Evolutionary conservation across 441 rosid species (phyloP), one percentile per base, ranked within the genome.

Genomic region (Syzygium syzygioides): DNA sequence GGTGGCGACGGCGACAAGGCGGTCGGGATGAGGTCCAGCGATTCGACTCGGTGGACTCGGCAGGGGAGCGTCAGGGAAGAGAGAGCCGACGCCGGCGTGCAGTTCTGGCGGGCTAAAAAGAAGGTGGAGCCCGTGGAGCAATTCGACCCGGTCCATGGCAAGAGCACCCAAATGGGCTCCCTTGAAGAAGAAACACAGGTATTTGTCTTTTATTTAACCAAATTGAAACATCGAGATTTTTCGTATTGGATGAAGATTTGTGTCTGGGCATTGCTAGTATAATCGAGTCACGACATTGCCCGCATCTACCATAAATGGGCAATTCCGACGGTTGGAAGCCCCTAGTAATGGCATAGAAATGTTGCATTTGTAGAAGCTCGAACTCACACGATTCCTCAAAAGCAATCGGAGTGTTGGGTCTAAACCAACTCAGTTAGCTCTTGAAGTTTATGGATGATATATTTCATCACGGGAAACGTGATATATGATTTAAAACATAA

Each of bases 101-200:
- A 41, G 52, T 41, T 76, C 83, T 76, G 83, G 83, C 41, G 52
- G 52, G 83, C 83, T 41, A 76, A 19, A 34, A 37, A 76, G 83
- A 76, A 41, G 83, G 83, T 76, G 83, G 83, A 76, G 83, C 83
- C 83, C 83, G 83, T 76, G 83, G 83, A 41, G 83, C 83, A 41
- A 76, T 76, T 37, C 83, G 83, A 26, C 83, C 83, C n/a, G n/a
- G 52, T n/a, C 83, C 83, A 41, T 26, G n/a, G 23, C 18, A 45
- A 37, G 83, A 41, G 0, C n/a, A 76, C n/a, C 52, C 52, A 41
- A 41, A 41, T 14, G 52, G 52, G 52, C 52, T 37, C 83, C 83
- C 52, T 1, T 3, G 52, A 41, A 76, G 83, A 76, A 76, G 83
- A 76, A 76, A 76, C 20, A 37, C 83, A 23, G 83, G 83, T 41